Base-by-base conservation (phyloP, 1,284 basidiomycete species). In the Ustilago xerochloae region DNA sequence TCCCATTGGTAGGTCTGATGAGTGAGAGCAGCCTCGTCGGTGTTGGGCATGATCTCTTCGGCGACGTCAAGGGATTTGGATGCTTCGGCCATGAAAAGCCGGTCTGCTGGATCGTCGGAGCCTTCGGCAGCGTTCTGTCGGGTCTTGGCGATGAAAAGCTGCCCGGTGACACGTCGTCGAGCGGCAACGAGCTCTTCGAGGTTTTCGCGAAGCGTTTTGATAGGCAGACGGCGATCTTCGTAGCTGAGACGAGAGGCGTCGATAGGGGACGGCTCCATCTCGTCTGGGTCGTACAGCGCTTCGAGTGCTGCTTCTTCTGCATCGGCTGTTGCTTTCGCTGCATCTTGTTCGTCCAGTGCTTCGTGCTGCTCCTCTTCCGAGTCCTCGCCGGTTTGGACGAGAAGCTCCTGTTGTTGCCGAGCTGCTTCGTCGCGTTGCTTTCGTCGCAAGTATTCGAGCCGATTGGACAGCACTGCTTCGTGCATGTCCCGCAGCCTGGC, bases 381-480 rank as follows among this genome's bases (percentile, higher is more conserved):
- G 13, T 78, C 66, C n/a, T 67, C 77, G 28, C 66, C 67, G 16
- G 72, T 89, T 88, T 73, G 90, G 88, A 47, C 85, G 78, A 70
- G 88, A 22, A 99, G 87, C 83, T 98, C 95, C 81, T 93, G 91
- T 81, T 97, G 93, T 0, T 94, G 94, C 79, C 92, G 91, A 46
- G 93, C 85, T 1, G 96, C 97, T 83, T 98, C 95, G 78, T 97
- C 93, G 55, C 96, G 89, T 85, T 99, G 97, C 57, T 91, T 90
- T 84, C 94, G 94, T 68, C 95, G 92, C 57, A 99, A 89, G 80
- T 97, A 94, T 81, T 98, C 96, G 18, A 99, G 87, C 43, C 97
- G 90, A 83, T 99, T 99, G 60, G 93, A 90, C 45, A 99, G 91
- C 5, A 99, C 94, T 24, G 96, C 91, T 86, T 98, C 94, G 84